These are phyloP conservation scores for Coemansia sp. DNA, from an alignment of 192 early-diverging fungal species.

Conservation along the genomic window DNA sequence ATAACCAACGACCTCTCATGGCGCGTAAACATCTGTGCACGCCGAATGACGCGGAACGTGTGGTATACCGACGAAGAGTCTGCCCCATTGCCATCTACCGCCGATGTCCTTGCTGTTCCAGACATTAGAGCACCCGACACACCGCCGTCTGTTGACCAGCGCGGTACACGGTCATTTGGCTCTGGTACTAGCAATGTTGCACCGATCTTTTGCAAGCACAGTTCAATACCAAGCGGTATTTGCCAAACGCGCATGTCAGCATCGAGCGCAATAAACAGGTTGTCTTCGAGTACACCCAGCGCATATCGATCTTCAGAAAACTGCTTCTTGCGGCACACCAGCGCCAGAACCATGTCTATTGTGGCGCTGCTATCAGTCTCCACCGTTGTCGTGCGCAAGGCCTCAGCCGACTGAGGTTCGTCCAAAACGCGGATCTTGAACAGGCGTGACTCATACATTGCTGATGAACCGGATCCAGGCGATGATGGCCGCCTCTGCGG, in stretches of 20 bases:
- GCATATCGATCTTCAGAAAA: constrained; percentile 86
- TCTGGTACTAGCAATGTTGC: constrained; percentile 18
- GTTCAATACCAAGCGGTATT: constrained; percentile 36
- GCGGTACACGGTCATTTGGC: neutral
- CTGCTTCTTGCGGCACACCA: constrained; percentile 87
- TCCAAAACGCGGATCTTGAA: constrained; percentile 36
- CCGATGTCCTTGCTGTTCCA: neutral
- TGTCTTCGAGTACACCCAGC: constrained; percentile 78
- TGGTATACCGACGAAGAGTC: constrained; percentile 52
- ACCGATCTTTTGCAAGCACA: constrained; percentile 49
- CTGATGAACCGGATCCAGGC: neutral
- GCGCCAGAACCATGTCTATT: constrained; percentile 79
- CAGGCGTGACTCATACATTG: constrained; percentile 26
- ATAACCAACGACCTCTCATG: constrained; percentile 89
- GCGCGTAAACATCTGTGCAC: constrained; percentile 84
- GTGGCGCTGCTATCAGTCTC: constrained; percentile 72
- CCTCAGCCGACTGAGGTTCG: constrained; percentile 56
- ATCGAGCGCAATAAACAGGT: constrained; percentile 70
- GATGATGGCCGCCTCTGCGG: neutral
- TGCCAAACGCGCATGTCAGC: constrained; percentile 79
- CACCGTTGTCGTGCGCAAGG: constrained; percentile 91
- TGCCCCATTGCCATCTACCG: constrained; percentile 1
- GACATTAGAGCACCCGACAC: neutral
- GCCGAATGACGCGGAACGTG: constrained; percentile 86
- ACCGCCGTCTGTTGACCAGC: constrained; percentile 7